A percentile compares a stretch with the other conserved stretches of the same genome.
These are phyloP conservation scores for Ophiostoma tasmaniense DNA, from an alignment of 2,329 filamentous ascomycete genomes.

Conservation along the genomic window DNA sequence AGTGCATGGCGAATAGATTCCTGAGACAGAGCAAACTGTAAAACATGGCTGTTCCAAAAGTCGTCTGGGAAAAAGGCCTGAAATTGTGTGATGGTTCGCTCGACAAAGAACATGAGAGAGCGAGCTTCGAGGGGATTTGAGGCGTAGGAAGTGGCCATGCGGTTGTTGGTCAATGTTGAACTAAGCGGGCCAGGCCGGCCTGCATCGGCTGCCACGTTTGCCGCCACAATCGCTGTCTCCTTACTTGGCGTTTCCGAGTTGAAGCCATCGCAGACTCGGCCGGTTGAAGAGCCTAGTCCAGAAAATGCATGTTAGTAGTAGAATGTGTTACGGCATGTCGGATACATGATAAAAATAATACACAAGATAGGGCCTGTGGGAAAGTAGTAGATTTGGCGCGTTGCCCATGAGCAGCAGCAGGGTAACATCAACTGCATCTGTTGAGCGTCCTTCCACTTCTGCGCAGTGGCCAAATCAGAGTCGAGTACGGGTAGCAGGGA, in stretches of 20 bases:
- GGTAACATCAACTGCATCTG: background rate
- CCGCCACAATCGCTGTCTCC: background rate
- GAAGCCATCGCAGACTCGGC: background rate
- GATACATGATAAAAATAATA: background rate
- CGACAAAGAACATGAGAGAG: slow-evolving; percentile 16
- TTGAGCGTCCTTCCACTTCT: background rate
- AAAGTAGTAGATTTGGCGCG: background rate
- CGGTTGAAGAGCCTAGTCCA: background rate
- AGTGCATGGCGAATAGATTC: slow-evolving; percentile 17
- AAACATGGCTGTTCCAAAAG: slow-evolving; percentile 18
- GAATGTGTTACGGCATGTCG: background rate
- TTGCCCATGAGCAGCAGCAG: background rate
- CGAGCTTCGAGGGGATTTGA: slow-evolving; percentile 15
- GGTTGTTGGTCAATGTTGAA: background rate
- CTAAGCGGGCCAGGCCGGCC: background rate
- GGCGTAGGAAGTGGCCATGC: slow-evolving; percentile 1
- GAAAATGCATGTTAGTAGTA: background rate
- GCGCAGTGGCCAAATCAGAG: background rate
- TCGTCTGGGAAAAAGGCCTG: slow-evolving; percentile 18
- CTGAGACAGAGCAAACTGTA: slow-evolving; percentile 16
- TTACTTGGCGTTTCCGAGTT: background rate
- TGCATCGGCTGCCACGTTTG: background rate
- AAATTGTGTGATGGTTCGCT: slow-evolving; percentile 15
- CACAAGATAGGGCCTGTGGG: background rate
- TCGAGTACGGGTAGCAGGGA: too few species aligned